These are phyloP conservation scores for Exophiala oligosperma DNA, from an alignment of 2,329 filamentous ascomycete species.

Conservation along the genomic window DNA sequence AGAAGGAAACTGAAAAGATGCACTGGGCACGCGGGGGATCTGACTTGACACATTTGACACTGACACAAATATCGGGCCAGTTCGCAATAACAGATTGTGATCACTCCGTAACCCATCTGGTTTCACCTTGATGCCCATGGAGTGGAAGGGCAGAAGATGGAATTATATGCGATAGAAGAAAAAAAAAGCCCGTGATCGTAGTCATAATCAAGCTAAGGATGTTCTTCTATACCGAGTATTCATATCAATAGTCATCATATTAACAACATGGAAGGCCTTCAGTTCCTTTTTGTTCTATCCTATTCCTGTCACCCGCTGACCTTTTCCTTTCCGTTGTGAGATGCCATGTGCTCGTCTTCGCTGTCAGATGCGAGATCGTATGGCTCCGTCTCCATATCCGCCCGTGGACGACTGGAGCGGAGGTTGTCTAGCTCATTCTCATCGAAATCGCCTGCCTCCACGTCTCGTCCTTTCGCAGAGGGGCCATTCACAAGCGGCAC, in stretches of 20 bases:
- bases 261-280: too few species aligned
- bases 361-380: constrained; percentile 53
- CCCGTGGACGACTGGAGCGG: constrained; percentile 31
- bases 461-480: constrained; percentile 46
- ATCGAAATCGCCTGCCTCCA: constrained; percentile 64
- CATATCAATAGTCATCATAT: neutral
- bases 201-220: too few species aligned
- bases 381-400: constrained; percentile 36
- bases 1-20: too few species aligned
- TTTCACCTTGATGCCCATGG: too few species aligned
- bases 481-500: constrained; percentile 31
- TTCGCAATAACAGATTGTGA: neutral
- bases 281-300: too few species aligned
- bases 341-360: constrained; percentile 37
- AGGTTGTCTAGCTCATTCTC: constrained; percentile 61
- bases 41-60: neutral
- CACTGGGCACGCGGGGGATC: neutral
- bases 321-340: neutral
- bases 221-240: neutral
- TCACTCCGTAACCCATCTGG: too few species aligned
- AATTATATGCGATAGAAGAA: too few species aligned
- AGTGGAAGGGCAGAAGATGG: too few species aligned
- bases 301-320: neutral
- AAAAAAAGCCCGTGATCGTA: too few species aligned
- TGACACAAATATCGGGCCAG: neutral